Evolutionary conservation across 257 asterid genomes (phyloP), one percentile per base, ranked within the genome.

Genomic region (Solanum etuberosum): DNA sequence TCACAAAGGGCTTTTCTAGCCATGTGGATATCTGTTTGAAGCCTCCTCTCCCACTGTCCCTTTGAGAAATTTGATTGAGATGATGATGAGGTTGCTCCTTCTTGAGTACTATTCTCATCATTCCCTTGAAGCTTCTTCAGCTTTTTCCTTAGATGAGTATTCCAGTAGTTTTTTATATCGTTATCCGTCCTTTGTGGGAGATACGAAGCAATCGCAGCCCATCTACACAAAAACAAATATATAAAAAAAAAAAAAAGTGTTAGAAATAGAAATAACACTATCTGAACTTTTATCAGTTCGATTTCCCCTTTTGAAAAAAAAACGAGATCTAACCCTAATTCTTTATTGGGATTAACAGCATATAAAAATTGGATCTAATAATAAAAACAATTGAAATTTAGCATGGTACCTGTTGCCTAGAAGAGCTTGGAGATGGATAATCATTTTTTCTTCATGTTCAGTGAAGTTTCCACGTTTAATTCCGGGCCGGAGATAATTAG

Each of bases 161-260:
- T 94, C 95, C 98, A 94, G 67, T 92, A 94, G 89, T 94, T 94
- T 90, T 94, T 94, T 86, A 94, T 93, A 61, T 94, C 96, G 83
- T 94, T 94, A 90, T 94, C 98, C 29, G 98, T 94, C 29, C 96
- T 85, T 48, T 93, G 91, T 0, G 98, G 98, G 27, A 94, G 98
- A 92, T 94, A 94, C 1, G 98, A 94, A 48, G 98, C 98, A 91
- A 94, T 94, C 42, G 98, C 98, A 40, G 98, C 96, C 98, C 98
- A 94, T 87, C 98, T 94, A 85, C 86, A 89, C 42, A 37, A 15
- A 37, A 42, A 14, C 3, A 25, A 12, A n/a, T 7, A 13, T 20
- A n/a, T n/a, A n/a, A n/a, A n/a, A n/a, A n/a, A 1, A 13, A 59
- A 68, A 21, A 21, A 74, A 82, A 87, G 61, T 0, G 25, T 25